Percentiles rank a stretch among this genome's conserved stretches.
These are phyloP conservation scores for Piedraia hortae DNA, from an alignment of 2,329 filamentous ascomycete species.

Conservation along the genomic window DNA sequence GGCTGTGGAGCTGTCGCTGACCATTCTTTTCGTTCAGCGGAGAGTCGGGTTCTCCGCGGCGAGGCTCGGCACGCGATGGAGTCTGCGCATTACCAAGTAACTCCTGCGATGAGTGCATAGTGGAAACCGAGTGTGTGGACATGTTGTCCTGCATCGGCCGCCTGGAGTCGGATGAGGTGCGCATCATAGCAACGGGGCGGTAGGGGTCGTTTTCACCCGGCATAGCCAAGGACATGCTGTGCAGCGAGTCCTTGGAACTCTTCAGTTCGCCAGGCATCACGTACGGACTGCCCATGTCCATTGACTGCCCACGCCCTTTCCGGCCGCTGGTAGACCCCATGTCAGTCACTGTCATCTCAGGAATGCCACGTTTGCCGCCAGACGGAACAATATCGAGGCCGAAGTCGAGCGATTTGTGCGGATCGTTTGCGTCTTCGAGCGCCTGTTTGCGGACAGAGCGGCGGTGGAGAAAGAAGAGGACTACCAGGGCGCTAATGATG, in stretches of 20 bases:
- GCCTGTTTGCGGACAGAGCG: constrained; percentile 43
- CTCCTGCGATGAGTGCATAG: constrained; percentile 17
- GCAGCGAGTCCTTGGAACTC: constrained; percentile 57
- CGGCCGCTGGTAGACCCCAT: constrained; percentile 3
- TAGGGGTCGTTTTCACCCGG: constrained; percentile 64
- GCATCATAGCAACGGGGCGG: constrained; percentile 33
- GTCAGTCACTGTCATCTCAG: constrained; percentile 31
- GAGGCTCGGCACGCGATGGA: constrained; percentile 28
- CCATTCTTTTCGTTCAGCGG: constrained; percentile 3
- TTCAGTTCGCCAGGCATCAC: constrained; percentile 66
- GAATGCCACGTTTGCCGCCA: constrained; percentile 16
- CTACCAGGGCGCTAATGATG: constrained; percentile 33
- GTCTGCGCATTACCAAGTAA: constrained; percentile 29
- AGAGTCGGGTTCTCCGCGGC: constrained; percentile 11
- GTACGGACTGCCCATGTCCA: constrained; percentile 55
- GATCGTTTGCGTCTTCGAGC: constrained; percentile 58
- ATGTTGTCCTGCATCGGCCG: constrained; percentile 12
- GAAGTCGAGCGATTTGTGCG: constrained; percentile 79
- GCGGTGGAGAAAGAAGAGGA: constrained; percentile 53
- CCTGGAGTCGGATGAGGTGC: constrained; percentile 16
- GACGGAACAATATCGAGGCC: constrained; percentile 33
- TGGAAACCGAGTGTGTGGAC: constrained; percentile 25
- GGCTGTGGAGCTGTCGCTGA: constrained; percentile 7
- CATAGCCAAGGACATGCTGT: constrained; percentile 55
- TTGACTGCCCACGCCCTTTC: constrained; percentile 24